Conservation (phyloP, 2,329 filamentous ascomycete species). For the Lasiodiplodia gonubiensis region DNA sequence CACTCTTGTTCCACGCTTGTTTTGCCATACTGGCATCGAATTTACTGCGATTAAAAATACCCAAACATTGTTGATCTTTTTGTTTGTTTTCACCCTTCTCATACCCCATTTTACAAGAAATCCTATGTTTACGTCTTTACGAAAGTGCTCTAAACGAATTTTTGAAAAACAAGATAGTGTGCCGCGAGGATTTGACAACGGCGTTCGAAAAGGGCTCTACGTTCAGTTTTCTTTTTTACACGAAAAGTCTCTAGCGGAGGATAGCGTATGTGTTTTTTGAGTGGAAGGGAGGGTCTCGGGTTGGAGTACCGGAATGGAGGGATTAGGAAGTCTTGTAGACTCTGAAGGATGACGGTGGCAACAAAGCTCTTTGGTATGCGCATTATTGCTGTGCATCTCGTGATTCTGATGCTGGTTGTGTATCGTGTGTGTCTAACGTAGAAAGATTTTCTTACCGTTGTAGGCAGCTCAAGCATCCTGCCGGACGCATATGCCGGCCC, state of each 20-base stretch:
- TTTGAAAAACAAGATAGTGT: background rate
- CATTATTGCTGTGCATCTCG: background rate
- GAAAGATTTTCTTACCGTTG: background rate
- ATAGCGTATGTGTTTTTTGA: background rate
- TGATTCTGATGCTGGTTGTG: background rate
- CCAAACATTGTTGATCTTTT: conserved; percentile 53
- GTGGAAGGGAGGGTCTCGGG: background rate
- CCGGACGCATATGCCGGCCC: no score
- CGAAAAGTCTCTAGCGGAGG: background rate
- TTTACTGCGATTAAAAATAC: conserved; percentile 37
- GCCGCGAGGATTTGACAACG: background rate
- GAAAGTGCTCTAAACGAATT: background rate
- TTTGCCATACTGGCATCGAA: background rate
- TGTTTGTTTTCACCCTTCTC: conserved; percentile 36
- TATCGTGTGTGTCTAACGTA: background rate
- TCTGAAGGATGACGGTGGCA: background rate
- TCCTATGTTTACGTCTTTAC: background rate
- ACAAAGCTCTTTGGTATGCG: background rate
- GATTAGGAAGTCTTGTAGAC: background rate
- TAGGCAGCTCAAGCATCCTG: background rate
- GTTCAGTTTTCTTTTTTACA: background rate
- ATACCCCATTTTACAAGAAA: background rate
- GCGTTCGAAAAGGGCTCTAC: background rate
- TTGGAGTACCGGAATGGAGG: background rate
- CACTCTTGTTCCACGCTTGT: no score